Conservation (phyloP, 139 green algal species). For the Picochlorum sp. region DNA sequence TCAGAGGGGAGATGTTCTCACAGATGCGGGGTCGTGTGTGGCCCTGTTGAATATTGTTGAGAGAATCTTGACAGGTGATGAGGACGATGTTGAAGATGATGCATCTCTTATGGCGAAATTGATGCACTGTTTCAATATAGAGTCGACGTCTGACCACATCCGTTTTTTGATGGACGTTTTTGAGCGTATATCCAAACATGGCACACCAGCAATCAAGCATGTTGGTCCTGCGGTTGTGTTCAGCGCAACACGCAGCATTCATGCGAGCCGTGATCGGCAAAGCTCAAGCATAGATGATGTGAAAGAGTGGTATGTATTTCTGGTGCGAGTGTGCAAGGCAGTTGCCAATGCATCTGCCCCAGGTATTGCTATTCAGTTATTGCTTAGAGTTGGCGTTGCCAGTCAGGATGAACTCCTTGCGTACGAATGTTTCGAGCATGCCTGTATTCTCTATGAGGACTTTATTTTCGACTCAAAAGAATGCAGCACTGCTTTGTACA, state of each 20-base stretch:
- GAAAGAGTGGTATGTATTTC: slow-evolving; percentile 35
- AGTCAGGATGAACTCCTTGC: slow-evolving; percentile 50
- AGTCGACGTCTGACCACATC: slow-evolving; percentile 52
- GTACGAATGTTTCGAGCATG: slow-evolving; percentile 92
- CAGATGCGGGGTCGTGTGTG: slow-evolving; percentile 3
- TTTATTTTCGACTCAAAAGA: slow-evolving; percentile 64
- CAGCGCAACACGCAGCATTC: too few relatives aligned
- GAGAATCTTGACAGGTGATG: slow-evolving; percentile 41
- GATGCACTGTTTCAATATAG: slow-evolving; percentile 64
- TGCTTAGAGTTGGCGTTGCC: slow-evolving; percentile 35
- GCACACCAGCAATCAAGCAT: not conserved
- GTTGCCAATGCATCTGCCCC: slow-evolving; percentile 36
- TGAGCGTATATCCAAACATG: slow-evolving; percentile 31
- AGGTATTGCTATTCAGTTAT: slow-evolving; percentile 62
- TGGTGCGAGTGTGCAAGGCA: slow-evolving; percentile 15
- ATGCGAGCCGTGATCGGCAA: not conserved
- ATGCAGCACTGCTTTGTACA: slow-evolving; percentile 62
- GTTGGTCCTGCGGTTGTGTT: slow-evolving; percentile 2
- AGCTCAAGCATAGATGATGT: not conserved
- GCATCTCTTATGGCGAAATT: slow-evolving; percentile 80
- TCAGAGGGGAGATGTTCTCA: slow-evolving; percentile 31
- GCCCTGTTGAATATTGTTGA: slow-evolving; percentile 54
- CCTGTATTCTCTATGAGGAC: slow-evolving; percentile 90
- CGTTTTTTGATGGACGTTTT: slow-evolving; percentile 53
- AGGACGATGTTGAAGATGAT: slow-evolving; percentile 82